phyloP scores from a whole-genome alignment of 2,329 filamentous ascomycete genomes.

The Plectosphaerella sp. region DNA sequence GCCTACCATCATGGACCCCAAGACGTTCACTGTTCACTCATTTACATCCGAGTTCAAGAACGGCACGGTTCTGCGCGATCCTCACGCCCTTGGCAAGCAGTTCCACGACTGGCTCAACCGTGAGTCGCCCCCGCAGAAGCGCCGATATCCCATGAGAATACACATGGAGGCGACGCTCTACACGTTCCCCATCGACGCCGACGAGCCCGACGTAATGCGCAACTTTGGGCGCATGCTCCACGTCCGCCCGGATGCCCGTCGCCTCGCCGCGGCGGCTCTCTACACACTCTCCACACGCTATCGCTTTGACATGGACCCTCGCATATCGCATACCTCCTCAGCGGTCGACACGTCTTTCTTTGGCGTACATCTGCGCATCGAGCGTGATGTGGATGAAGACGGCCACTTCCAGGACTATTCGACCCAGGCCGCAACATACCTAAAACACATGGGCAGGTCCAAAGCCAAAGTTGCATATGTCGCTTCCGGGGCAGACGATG shows the following conservation, averaged over 20 bases:
- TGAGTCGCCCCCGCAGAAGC: slow-evolving; percentile 16
- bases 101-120: slow-evolving; percentile 21
- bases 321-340: slow-evolving; percentile 7
- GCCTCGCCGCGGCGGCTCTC: slow-evolving; percentile 26
- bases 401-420: slow-evolving; percentile 22
- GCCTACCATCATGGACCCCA: slow-evolving; percentile 19
- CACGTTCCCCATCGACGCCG: slow-evolving; percentile 25
- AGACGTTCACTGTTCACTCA: slow-evolving; percentile 16
- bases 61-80: slow-evolving; percentile 19
- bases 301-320: slow-evolving; percentile 18
- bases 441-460: slow-evolving; percentile 20
- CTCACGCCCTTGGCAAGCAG: slow-evolving; percentile 11
- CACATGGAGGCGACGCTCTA: slow-evolving; percentile 21
- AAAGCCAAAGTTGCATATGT: slow-evolving; percentile 32
- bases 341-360: slow-evolving; percentile 15
- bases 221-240: slow-evolving; percentile 35
- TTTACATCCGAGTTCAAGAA: slow-evolving; percentile 13
- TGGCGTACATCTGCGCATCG: slow-evolving; percentile 30
- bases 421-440: slow-evolving; percentile 24
- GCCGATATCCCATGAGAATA: slow-evolving; percentile 26
- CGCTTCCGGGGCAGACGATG: slow-evolving; percentile 30
- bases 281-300: slow-evolving; percentile 24
- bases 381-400: slow-evolving; percentile 19
- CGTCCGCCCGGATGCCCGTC: slow-evolving; percentile 24
- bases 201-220: slow-evolving; percentile 20